Evolutionary conservation across 2,329 filamentous ascomycete genomes (phyloP).

Genomic region (Trichoderma asperellum): DNA sequence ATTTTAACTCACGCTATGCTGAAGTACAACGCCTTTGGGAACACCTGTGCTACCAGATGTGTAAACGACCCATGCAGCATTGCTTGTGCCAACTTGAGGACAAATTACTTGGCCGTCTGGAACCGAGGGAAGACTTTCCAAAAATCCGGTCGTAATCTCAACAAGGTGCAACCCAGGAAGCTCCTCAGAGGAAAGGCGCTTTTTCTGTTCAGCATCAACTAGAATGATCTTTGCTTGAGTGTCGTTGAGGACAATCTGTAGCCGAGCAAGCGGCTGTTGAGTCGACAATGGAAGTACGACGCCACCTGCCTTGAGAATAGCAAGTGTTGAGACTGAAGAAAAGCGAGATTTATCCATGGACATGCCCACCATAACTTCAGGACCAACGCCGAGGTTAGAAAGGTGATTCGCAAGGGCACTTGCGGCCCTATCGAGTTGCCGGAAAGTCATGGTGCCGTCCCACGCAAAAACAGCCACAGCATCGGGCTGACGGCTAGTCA

Average conservation of each 20-base stretch:
- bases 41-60: slow-evolving; percentile 26
- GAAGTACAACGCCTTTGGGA: slow-evolving; percentile 20
- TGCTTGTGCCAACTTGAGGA: background rate
- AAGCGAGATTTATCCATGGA: slow-evolving; percentile 35
- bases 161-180: too few species aligned
- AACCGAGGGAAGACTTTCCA: too few species aligned
- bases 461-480: background rate
- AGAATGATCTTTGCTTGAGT: too few species aligned
- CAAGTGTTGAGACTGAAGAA: slow-evolving; percentile 33
- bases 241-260: too few species aligned
- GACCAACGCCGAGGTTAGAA: slow-evolving; percentile 32
- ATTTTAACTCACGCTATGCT: too few species aligned
- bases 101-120: too few species aligned
- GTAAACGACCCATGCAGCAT: background rate
- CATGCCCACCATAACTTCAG: slow-evolving; percentile 39
- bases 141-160: too few species aligned
- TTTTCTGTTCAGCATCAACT: too few species aligned
- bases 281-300: background rate
- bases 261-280: too few species aligned
- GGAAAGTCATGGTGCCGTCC: background rate
- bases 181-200: too few species aligned
- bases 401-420: slow-evolving; percentile 41
- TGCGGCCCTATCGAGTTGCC: slow-evolving; percentile 34
- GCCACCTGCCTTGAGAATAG: slow-evolving; percentile 24
- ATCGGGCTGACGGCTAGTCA: background rate